Conservation (phyloP, 495 filamentous ascomycete species). For the Podospora conica region DNA sequence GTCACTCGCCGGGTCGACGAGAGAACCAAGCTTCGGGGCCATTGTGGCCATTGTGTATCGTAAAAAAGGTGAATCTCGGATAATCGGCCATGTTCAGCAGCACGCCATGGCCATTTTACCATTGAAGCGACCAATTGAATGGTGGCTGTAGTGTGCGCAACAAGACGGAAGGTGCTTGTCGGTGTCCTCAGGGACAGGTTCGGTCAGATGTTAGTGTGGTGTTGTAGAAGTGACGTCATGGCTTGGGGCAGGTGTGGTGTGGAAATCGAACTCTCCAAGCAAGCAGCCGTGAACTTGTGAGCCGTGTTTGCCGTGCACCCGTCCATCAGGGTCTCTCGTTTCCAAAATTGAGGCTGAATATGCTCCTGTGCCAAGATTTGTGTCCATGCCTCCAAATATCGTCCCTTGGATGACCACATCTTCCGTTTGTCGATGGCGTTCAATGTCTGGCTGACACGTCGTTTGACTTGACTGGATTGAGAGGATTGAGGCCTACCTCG, state of each 20-base stretch:
- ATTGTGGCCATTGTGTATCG: neutral
- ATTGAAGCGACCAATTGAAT: neutral
- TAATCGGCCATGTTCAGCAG: neutral
- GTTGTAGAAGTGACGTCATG: conserved; percentile 8
- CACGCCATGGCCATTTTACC: neutral
- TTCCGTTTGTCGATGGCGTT: neutral
- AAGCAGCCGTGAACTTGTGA: neutral
- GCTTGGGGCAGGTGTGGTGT: neutral
- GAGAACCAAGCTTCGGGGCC: neutral
- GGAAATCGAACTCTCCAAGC: neutral
- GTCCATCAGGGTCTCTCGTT: neutral
- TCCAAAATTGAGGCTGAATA: neutral
- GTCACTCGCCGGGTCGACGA: neutral
- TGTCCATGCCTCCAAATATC: neutral
- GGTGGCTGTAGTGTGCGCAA: neutral
- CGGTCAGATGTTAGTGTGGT: conserved; percentile 7
- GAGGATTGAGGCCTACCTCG: neutral
- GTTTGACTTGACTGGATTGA: neutral
- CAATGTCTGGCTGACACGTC: neutral
- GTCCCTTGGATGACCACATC: neutral
- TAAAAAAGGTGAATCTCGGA: neutral
- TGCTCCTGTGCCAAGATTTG: neutral
- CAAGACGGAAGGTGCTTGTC: neutral
- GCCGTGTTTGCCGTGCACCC: too few species aligned
- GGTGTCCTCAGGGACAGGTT: conserved; percentile 11